Base-by-base conservation (phyloP, 2,329 filamentous ascomycete species). In the Mariannaea elegans region DNA sequence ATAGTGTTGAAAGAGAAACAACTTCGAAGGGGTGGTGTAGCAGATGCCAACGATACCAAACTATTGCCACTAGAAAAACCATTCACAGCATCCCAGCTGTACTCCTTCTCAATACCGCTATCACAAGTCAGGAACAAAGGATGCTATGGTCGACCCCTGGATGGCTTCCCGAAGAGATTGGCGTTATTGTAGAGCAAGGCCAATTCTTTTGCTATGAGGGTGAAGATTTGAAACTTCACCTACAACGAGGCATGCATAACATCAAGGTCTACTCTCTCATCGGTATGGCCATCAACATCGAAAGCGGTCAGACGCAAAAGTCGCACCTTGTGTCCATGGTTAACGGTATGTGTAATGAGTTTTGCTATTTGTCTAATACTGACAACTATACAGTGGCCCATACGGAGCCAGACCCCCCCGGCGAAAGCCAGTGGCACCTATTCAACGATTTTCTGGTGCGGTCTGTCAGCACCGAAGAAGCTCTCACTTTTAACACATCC, bases 381-480 rank as follows among this genome's bases (percentile, higher is more conserved):
- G 14, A 72, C 78, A 58, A 80, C 62, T 23, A 8, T 23, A 14
- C 54, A 90, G 89, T 91, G 57, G 85, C 86, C 12, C 87, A 92
- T 50, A 87, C 91, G 0, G 86, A 87, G 54, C 80, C 83, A 0
- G 81, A 85, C 39, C 74, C 84, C 1, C 83, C 87, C 1, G 80
- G 80, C 3, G 84, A 87, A 64, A 90, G 87, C 70, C 89, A 90
- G 68, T 99, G 96, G 96, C 93, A 98, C 76, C 78, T 99, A 1
- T 97, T 99, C 80, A 99, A 99, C 69, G 95, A 99, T 77, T 99
- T 99, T 71, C 79, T 97, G 32, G 96, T 99, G 19, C 87, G 91
- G 12, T 88, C 90, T 9, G 87, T 97, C 14, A 87, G 89, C 29
- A 85, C 87, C 24, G 89, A 93, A 62, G 94, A 99, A 73, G 96